phyloP scores from a whole-genome alignment of 169 alveolate genomes.

The Plasmodium fragile region DNA sequence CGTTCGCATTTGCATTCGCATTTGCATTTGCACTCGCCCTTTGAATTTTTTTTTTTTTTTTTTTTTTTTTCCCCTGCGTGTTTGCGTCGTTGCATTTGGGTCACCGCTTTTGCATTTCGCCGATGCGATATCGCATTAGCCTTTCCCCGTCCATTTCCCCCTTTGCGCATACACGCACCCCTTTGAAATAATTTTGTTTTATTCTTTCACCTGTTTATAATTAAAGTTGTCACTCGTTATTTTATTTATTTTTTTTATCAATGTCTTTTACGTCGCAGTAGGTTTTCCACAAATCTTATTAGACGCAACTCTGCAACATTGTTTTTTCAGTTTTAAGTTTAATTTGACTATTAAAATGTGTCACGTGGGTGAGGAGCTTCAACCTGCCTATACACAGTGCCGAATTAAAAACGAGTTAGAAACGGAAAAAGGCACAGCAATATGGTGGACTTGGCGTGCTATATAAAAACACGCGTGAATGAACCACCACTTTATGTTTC shows the following conservation, averaged over 20 bases:
- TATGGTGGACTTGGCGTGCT: neutral
- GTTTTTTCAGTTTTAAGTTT: constrained; percentile 69
- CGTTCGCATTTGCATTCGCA: neutral
- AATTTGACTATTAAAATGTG: constrained; percentile 48
- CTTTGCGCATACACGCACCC: neutral
- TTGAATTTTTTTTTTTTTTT: constrained; percentile 21
- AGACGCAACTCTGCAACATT: constrained; percentile 18
- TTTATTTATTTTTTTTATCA: constrained; percentile 15
- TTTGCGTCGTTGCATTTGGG: neutral
- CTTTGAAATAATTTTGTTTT: constrained; percentile 10
- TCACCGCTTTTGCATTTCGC: neutral
- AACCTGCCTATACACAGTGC: neutral
- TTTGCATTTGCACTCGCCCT: neutral
- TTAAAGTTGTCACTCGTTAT: constrained; percentile 3
- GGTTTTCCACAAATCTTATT: constrained; percentile 44
- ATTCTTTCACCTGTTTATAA: constrained; percentile 10
- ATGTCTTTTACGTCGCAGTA: constrained; percentile 8
- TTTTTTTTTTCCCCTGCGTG: neutral
- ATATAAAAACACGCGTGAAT: no score
- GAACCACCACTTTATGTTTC: neutral
- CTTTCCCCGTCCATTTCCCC: neutral
- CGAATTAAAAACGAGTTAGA: neutral
- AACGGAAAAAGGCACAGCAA: neutral
- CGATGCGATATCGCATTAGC: neutral
- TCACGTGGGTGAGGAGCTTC: neutral